Base-by-base conservation (phyloP, 192 early-diverging fungal genomes). In the Mortierella antarctica region DNA sequence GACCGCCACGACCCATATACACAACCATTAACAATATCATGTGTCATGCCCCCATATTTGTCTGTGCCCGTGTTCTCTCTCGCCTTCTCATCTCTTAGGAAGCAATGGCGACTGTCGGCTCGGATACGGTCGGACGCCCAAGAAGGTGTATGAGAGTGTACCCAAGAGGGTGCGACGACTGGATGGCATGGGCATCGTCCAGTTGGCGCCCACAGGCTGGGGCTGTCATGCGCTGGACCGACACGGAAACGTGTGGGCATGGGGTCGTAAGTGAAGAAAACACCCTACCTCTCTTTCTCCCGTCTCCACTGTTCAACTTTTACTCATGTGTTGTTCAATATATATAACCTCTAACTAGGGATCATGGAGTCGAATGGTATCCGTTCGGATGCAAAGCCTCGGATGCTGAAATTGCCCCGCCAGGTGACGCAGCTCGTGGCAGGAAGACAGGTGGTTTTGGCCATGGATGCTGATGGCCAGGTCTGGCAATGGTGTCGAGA, bases 401-500 rank as follows among this genome's bases (percentile, higher is more conserved):
- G 76, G 39, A 79, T 79, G 76, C 18, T 79, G n/a, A 71, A 65
- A 31, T 41, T 62, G 8, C 76, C 76, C 2, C 49, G 51, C 14
- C 62, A 71, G 23, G 76, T 79, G 9, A 57, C 71, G 2, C 56
- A 71, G 5, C 57, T 79, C 11, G 39, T 40, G 13, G 68, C 76
- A 55, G 76, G 76, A 56, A 48, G 69, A 53, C 69, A 79, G 21
- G 69, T 79, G 5, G 63, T 79, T 5, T 50, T 79, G 41, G 76
- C 76, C 7, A 60, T 56, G 8, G 76, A 79, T 52, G 42, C 23
- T 15, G 20, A 65, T 20, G 76, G 76, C 5, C 62, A 62, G 64
- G n/a, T 79, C 12, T 79, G 76, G 76, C 76, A 79, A 52, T 79
- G 76, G 76, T 79, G 76, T 46, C 62, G 76, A 0, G 76, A 79